These are phyloP conservation scores for Chaetoceros tenuissimus DNA, from an alignment of 108 stramenopile genomes.

Conservation along the genomic window DNA sequence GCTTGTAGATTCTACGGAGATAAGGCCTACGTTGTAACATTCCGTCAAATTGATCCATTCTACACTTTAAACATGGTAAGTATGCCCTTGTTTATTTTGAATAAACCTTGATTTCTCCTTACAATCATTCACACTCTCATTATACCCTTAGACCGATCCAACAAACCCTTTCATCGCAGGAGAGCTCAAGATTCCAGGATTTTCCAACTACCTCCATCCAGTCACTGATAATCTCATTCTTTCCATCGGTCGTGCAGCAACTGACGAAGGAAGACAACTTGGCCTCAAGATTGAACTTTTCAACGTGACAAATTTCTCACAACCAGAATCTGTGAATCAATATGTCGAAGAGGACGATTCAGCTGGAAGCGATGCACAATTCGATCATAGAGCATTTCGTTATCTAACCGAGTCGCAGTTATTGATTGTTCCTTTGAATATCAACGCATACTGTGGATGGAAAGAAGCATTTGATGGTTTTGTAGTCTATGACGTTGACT, in stretches of 20 bases:
- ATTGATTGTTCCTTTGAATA: conserved; percentile 35
- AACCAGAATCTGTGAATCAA: background rate
- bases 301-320: background rate
- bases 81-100: too few species aligned
- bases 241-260: background rate
- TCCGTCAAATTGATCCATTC: conserved; percentile 15
- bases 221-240: conserved; percentile 2
- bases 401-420: conserved; percentile 11
- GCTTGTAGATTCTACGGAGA: background rate
- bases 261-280: background rate
- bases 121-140: too few species aligned
- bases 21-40: conserved; percentile 8
- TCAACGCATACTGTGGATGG: conserved; percentile 8
- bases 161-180: conserved; percentile 14
- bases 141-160: too few species aligned
- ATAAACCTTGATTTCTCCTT: too few species aligned
- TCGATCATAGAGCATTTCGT: conserved; percentile 40
- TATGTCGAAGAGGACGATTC: conserved; percentile 7
- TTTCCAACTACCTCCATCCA: conserved; percentile 16
- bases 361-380: conserved; percentile 24
- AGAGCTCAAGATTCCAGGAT: conserved; percentile 44
- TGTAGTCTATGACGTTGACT: conserved; percentile 25
- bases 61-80: conserved; percentile 1
- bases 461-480: conserved; percentile 39
- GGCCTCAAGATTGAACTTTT: conserved; percentile 1